These are phyloP conservation scores for Nannochloropsis oceanica DNA, from an alignment of 108 stramenopile species.

Conservation along the genomic window DNA sequence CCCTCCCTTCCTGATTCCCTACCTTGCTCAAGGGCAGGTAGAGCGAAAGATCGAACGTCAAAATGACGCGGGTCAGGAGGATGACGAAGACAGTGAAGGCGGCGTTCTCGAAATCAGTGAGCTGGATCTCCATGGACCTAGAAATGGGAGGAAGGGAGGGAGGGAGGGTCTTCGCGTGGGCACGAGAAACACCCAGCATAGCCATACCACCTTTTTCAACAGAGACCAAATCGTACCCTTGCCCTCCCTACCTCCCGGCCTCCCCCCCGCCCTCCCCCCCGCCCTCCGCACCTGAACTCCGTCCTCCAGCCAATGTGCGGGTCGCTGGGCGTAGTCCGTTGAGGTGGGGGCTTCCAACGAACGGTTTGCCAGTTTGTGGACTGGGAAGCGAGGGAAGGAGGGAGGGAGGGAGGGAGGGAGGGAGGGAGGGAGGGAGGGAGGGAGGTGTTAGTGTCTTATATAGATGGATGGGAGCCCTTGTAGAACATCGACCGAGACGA, in stretches of 20 bases:
- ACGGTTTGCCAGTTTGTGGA: slow-evolving; percentile 97
- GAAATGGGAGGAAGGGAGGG: neutral
- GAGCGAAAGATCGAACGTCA: slow-evolving; percentile 88
- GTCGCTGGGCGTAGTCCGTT: slow-evolving; percentile 53
- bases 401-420: too few relatives aligned
- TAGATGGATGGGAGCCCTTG: too few relatives aligned
- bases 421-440: too few relatives aligned
- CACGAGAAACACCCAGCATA: neutral
- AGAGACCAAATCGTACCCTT: neutral
- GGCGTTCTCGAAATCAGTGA: slow-evolving; percentile 97
- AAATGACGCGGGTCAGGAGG: slow-evolving; percentile 75
- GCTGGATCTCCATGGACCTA: slow-evolving; percentile 84
- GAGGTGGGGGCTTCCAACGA: slow-evolving; percentile 98
- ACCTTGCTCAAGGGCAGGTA: slow-evolving; percentile 69
- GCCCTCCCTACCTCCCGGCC: neutral
- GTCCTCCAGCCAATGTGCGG: slow-evolving; percentile 54
- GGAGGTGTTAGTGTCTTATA: too few relatives aligned
- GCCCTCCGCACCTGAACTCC: neutral
- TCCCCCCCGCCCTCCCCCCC: neutral
- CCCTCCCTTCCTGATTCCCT: too few relatives aligned
- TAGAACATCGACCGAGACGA: too few relatives aligned
- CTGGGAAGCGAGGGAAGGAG: too few relatives aligned
- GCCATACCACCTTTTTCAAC: neutral
- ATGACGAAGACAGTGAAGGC: slow-evolving; percentile 88
- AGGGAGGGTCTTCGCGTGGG: neutral